phyloP scores from a whole-genome alignment of 192 early-diverging fungal genomes.

The Anaeromyces robustus region DNA sequence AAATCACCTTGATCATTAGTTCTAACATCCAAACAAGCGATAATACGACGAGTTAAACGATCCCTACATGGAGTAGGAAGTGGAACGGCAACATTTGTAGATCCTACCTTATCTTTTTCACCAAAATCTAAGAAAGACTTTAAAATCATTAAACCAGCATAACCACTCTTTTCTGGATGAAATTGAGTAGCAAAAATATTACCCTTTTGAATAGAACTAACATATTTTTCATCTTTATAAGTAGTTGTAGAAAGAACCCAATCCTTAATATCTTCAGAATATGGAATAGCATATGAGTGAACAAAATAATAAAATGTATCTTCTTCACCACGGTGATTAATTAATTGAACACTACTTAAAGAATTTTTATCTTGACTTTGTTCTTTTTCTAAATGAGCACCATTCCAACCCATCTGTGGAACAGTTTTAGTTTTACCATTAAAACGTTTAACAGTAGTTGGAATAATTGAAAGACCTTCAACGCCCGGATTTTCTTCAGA shows the following conservation, averaged over 20 bases:
- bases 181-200: slow-evolving; percentile 97
- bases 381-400: slow-evolving; percentile 25
- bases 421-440: slow-evolving; percentile 59
- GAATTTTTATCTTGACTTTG: not conserved
- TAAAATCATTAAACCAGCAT: slow-evolving; percentile 67
- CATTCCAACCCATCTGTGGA: slow-evolving; percentile 99
- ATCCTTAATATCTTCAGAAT: slow-evolving; percentile 24
- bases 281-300: slow-evolving; percentile 74
- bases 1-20: slow-evolving; percentile 93
- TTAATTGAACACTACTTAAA: not conserved
- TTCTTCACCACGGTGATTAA: slow-evolving; percentile 22
- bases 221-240: slow-evolving; percentile 76
- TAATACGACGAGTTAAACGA: slow-evolving; percentile 70
- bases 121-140: slow-evolving; percentile 57
- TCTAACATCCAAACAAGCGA: slow-evolving; percentile 94
- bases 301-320: slow-evolving; percentile 81
- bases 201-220: slow-evolving; percentile 60
- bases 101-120: slow-evolving; percentile 8
- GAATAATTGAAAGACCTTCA: slow-evolving; percentile 71
- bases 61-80: slow-evolving; percentile 15
- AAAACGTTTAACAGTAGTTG: slow-evolving; percentile 51
- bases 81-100: not conserved
- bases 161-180: slow-evolving; percentile 96
- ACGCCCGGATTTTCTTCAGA: slow-evolving; percentile 75
- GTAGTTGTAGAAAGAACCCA: slow-evolving; percentile 71